Percentiles rank a stretch among this genome's conserved stretches.
Evolutionary conservation across 805 yeast genomes (phyloP).

Genomic region (Hanseniaspora clermontiae): DNA sequence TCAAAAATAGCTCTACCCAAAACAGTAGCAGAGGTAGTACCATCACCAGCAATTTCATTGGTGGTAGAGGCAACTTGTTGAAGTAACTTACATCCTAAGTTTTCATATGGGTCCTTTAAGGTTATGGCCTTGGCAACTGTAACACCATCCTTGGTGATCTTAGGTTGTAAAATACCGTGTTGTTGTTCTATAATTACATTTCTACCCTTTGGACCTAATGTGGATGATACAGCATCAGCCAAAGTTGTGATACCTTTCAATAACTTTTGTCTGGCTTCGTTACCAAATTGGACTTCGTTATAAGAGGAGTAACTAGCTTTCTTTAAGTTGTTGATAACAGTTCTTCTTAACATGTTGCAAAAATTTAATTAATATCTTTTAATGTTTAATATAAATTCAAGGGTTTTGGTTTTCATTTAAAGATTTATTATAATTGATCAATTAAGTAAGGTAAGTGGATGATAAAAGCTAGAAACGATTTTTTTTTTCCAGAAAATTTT

Average conservation of each 20-base stretch:
- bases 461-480: background rate
- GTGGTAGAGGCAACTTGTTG: constrained; percentile 97
- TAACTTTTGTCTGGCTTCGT: constrained; percentile 91
- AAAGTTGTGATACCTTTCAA: constrained; percentile 87
- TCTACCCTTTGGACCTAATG: constrained; percentile 96
- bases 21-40: constrained; percentile 95
- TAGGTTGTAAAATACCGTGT: constrained; percentile 69
- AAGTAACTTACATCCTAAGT: constrained; percentile 86
- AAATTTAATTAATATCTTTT: background rate
- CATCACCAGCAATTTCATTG: constrained; percentile 96
- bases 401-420: too few species aligned
- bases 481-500: background rate
- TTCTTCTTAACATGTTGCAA: constrained; percentile 11
- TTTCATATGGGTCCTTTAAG: constrained; percentile 82
- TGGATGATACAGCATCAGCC: constrained; percentile 92
- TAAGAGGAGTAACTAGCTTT: constrained; percentile 35
- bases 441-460: background rate
- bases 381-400: too few species aligned
- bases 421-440: too few species aligned
- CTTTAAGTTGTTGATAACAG: constrained; percentile 3
- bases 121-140: constrained; percentile 83
- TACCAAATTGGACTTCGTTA: constrained; percentile 93
- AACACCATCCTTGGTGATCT: constrained; percentile 98
- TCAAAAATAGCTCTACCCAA: constrained; percentile 91
- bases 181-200: constrained; percentile 93